Evolutionary conservation across 805 yeast species (phyloP), one percentile per base, ranked within the genome.

Genomic region (Cyberlindnera euphorbiae): DNA sequence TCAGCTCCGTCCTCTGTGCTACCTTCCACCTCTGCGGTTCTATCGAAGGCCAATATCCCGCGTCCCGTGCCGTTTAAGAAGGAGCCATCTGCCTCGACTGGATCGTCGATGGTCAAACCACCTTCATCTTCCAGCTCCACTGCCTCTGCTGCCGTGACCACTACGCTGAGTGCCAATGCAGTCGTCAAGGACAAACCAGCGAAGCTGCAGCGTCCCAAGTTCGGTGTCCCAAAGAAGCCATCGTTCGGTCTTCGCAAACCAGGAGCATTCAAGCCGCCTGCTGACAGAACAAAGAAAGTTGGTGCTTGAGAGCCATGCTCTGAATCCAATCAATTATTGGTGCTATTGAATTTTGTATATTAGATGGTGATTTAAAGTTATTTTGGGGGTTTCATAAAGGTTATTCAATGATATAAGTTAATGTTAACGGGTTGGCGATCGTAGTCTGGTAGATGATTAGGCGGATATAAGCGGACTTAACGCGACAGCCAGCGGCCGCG

Each of bases 221-320:
- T 53, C 15, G 52, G 50, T 5, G 31, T 45, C 2, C 52, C 50
- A 28, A 53, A 52, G 34, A 50, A 53, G 13, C 38, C 45, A 11
- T 40, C 52, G 5, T 52, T 53, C 35, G 55, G 55, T 2, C 37
- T 54, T 7, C 45, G 55, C 25, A 53, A 53, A 36, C 59, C 59
- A 2, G 52, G 56, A 24, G 58, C 58, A 2, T 54, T 53, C 38
- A 50, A 51, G 22, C 49, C 49, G 33, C 58, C 58, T 8, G 39
- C 41, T 16, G 53, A 49, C 27, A 40, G 49, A 16, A 43, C 41
- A 7, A 45, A 50, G 37, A 50, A 45, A 36, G 41, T 41, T 25
- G 48, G 47, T 29, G 49, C 41, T n/a, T 43, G 35, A 44, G n/a
- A n/a, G n/a, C n/a, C n/a, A n/a, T n/a, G n/a, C n/a, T n/a, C 16